Conservation (phyloP, 495 filamentous ascomycete genomes). For the Melanomma pulvis-pyrius region DNA sequence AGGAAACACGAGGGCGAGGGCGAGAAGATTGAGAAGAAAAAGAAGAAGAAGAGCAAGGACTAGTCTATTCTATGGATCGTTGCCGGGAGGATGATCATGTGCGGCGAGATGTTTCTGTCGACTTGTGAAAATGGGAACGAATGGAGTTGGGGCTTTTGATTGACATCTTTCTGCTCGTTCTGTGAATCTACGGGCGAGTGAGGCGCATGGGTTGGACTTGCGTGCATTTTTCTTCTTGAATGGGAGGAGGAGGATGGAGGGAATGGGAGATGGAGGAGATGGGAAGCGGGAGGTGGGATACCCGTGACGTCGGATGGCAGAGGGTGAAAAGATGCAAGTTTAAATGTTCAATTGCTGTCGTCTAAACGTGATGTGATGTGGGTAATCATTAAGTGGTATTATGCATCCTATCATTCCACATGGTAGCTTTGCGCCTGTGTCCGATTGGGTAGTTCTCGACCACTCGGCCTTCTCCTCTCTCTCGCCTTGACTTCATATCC, state of each 20-base stretch:
- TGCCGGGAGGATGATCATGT: too few species aligned
- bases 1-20: slow-evolving; percentile 37
- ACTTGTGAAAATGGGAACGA: neutral
- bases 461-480: too few species aligned
- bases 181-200: neutral
- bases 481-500: neutral
- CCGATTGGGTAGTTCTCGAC: too few species aligned
- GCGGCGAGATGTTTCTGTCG: neutral
- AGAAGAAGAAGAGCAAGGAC: slow-evolving; percentile 49
- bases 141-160: neutral
- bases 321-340: neutral
- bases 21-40: slow-evolving; percentile 42
- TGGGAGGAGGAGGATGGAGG: neutral
- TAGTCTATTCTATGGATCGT: slow-evolving; percentile 19
- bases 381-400: too few species aligned
- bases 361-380: neutral
- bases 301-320: neutral
- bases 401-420: too few species aligned
- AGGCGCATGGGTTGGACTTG: neutral
- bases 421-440: too few species aligned
- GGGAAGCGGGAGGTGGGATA: neutral
- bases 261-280: neutral
- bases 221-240: neutral
- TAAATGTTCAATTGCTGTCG: neutral
- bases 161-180: neutral